These are phyloP conservation scores for Chimonanthus praecox DNA, from an alignment of 164 flowering plant genomes.

Conservation along the genomic window DNA sequence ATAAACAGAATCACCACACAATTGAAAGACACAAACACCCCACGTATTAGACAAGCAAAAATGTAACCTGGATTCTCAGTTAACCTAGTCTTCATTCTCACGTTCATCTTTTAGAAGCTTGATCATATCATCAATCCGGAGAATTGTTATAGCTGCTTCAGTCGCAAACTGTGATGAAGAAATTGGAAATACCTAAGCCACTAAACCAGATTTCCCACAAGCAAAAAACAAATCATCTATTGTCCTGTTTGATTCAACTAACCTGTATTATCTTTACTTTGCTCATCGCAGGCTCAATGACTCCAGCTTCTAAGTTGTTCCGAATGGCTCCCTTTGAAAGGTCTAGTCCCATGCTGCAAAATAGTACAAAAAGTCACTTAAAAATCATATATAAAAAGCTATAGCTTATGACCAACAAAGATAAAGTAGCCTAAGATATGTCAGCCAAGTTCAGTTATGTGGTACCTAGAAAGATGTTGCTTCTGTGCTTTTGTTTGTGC, in stretches of 20 bases:
- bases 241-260: slow-evolving; percentile 1
- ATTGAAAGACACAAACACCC: background rate
- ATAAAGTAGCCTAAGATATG: background rate
- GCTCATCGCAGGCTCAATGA: slow-evolving; percentile 99
- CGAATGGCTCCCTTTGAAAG: slow-evolving; percentile 67
- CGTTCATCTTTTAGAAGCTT: slow-evolving; percentile 85
- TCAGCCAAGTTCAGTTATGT: background rate
- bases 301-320: slow-evolving; percentile 94
- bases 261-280: slow-evolving; percentile 99
- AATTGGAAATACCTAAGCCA: background rate
- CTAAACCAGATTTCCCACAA: background rate
- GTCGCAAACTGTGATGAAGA: slow-evolving; percentile 75
- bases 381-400: background rate
- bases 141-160: slow-evolving; percentile 97
- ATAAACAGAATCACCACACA: background rate
- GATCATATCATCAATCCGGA: slow-evolving; percentile 97
- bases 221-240: background rate
- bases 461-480: slow-evolving; percentile 83
- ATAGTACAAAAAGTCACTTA: background rate
- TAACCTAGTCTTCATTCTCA: slow-evolving; percentile 23
- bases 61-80: background rate
- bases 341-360: slow-evolving; percentile 91
- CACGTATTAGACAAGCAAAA: background rate
- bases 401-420: background rate
- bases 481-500: slow-evolving; percentile 95